Evolutionary conservation across 1,139 yeast genomes (phyloP), one percentile per base, ranked within the genome.

Genomic region (Protomyces lactucae-debilis): DNA sequence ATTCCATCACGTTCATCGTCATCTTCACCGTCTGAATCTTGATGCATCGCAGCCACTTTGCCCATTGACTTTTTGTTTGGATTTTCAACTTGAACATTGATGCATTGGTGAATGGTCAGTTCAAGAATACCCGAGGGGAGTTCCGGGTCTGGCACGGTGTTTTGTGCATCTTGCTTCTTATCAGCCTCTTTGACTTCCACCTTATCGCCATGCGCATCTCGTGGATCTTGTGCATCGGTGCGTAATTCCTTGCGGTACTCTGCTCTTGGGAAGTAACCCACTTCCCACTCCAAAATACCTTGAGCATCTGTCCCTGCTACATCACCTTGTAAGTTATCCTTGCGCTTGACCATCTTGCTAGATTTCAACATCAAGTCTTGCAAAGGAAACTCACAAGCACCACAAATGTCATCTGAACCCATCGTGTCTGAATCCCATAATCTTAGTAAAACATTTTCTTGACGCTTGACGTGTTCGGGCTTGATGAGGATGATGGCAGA

Each of bases 51-150:
- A 43, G 54, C 48, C 32, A 54, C 59, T n/a, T 54, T 55, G 32
- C 64, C 64, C 64, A 60, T 54, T 6, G 64, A 60, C 28, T 54
- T 60, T 25, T 37, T 60, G 54, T 53, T 48, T 8, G 60, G 64
- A 6, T 60, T 54, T 14, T 60, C 60, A 2, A 60, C 60, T 32
- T 54, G 51, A 8, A 60, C 55, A 28, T 55, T 55, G 55, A 60
- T 55, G 25, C 45, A 45, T 45, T 60, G 64, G 28, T 60, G 60
- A 14, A 60, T 40, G 5, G 64, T 55, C 37, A 60, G n/a, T 21
- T 52, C 64, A 6, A 60, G 35, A 6, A 60, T 40, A 1, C 64
- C 64, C 18, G 64, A 54, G 3, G 64, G 64, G 9, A 54, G 36
- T 16, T 45, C 54, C 12, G 64, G 64, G 18, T 60, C 64, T 9